Conservation (phyloP, 805 yeast species). For the Pichia cabralensis region DNA sequence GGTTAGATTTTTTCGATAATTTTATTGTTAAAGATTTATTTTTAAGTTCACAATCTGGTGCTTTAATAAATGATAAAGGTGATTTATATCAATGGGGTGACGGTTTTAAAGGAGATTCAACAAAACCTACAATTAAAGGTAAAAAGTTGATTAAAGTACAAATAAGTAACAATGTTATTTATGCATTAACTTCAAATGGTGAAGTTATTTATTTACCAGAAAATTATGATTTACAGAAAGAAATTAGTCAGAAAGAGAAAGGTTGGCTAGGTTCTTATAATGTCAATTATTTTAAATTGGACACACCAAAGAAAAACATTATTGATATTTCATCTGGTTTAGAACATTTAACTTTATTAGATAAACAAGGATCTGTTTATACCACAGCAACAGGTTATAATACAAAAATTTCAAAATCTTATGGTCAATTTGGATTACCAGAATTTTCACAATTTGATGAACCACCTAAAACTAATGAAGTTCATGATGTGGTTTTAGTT, state of each 20-base stretch:
- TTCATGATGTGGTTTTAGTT: constrained; percentile 48
- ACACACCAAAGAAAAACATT: constrained; percentile 13
- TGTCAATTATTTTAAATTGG: constrained; percentile 12
- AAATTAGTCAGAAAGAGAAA: constrained; percentile 5
- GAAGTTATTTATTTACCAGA: constrained; percentile 36
- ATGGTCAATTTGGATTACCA: constrained; percentile 85
- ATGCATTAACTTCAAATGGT: constrained; percentile 35
- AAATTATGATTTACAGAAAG: constrained; percentile 13
- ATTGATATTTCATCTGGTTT: constrained; percentile 47
- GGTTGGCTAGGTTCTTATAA: constrained; percentile 13
- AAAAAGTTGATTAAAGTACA: constrained; percentile 34
- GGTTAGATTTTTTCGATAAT: constrained; percentile 57
- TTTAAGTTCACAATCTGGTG: constrained; percentile 37
- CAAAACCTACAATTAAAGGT: constrained; percentile 33
- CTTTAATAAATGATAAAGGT: constrained; percentile 61
- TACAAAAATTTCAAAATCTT: constrained; percentile 31
- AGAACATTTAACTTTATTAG: constrained; percentile 56
- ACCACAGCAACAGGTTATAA: constrained; percentile 49
- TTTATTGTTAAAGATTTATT: constrained; percentile 46
- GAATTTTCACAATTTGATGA: constrained; percentile 52
- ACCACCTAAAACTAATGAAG: constrained; percentile 37
- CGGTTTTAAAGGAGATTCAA: constrained; percentile 23
- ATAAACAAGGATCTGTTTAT: constrained; percentile 51
- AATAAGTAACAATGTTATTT: constrained; percentile 45
- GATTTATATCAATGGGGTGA: constrained; percentile 66